These are phyloP conservation scores for Colletotrichum falcatum DNA, from an alignment of 2,329 filamentous ascomycete species.

Conservation along the genomic window DNA sequence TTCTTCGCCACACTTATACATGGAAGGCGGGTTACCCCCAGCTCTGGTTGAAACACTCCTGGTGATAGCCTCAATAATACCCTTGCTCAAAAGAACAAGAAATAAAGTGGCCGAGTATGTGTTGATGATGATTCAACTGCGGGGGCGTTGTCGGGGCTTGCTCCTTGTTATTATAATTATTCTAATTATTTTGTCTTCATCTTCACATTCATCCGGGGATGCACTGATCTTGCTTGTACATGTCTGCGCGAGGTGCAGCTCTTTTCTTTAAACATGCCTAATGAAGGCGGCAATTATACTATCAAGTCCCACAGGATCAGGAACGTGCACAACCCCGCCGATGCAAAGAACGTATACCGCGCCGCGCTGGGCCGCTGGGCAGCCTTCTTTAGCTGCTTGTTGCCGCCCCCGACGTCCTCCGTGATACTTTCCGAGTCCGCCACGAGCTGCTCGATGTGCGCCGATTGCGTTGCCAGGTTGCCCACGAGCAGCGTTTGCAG, in stretches of 20 bases:
- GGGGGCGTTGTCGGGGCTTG: neutral
- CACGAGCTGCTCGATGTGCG: conserved; percentile 90
- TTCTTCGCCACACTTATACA: neutral
- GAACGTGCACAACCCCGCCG: conserved; percentile 78
- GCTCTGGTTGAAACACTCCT: neutral
- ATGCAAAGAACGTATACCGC: conserved; percentile 84
- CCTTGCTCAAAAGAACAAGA: neutral
- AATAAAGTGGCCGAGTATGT: neutral
- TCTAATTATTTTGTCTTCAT: neutral
- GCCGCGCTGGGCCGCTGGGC: conserved; percentile 78
- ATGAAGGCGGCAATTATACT: conserved; percentile 51
- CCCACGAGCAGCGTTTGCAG: conserved; percentile 89
- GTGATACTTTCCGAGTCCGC: conserved; percentile 84
- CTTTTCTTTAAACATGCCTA: neutral
- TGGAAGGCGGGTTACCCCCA: neutral
- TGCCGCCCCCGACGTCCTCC: conserved; percentile 89
- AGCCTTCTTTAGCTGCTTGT: conserved; percentile 90
- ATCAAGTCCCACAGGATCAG: conserved; percentile 84
- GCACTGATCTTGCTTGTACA: neutral
- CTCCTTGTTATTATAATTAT: too few relatives aligned
- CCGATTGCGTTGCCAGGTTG: conserved; percentile 87
- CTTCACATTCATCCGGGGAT: neutral
- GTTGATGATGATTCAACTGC: neutral
- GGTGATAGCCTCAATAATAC: neutral
- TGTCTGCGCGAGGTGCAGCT: neutral